Percentiles rank a stretch among this genome's conserved stretches.
These are phyloP conservation scores for Reticulascus tulasneorum DNA, from an alignment of 2,329 filamentous ascomycete genomes.

Conservation along the genomic window DNA sequence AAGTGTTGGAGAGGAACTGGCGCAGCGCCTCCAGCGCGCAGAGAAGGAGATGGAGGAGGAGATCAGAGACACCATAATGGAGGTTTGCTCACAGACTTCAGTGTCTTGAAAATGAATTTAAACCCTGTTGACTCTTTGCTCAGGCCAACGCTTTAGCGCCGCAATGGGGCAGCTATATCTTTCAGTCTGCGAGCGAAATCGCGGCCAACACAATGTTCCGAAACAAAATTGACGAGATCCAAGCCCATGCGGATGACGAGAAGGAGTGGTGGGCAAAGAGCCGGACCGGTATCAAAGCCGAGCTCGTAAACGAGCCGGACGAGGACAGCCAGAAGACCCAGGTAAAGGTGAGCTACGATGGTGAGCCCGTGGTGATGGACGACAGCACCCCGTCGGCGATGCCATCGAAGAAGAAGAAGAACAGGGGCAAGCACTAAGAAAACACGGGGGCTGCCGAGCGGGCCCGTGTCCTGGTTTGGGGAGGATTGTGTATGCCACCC, in stretches of 20 bases:
- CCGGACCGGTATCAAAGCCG: slow-evolving; percentile 65
- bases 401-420: too few relatives aligned
- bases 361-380: slow-evolving; percentile 77
- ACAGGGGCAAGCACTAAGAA: slow-evolving; percentile 63
- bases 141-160: slow-evolving; percentile 87
- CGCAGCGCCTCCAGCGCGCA: slow-evolving; percentile 84
- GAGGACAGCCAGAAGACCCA: slow-evolving; percentile 48
- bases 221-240: slow-evolving; percentile 69
- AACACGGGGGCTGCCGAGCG: too few relatives aligned
- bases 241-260: slow-evolving; percentile 67
- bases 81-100: slow-evolving; percentile 54
- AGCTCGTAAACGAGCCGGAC: slow-evolving; percentile 83
- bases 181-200: slow-evolving; percentile 97
- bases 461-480: too few relatives aligned
- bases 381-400: slow-evolving; percentile 40
- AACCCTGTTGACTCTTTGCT: too few relatives aligned
- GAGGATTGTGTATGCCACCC: too few relatives aligned
- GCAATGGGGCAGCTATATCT: slow-evolving; percentile 91
- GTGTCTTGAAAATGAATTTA: too few relatives aligned
- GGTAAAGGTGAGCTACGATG: slow-evolving; percentile 58
- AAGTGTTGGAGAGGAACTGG: slow-evolving; percentile 92
- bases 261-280: slow-evolving; percentile 92
- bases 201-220: slow-evolving; percentile 77
- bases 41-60: slow-evolving; percentile 99
- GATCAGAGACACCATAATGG: slow-evolving; percentile 85